These are phyloP conservation scores for Trichoderma asperellum DNA, from an alignment of 2,329 filamentous ascomycete genomes.

Conservation along the genomic window DNA sequence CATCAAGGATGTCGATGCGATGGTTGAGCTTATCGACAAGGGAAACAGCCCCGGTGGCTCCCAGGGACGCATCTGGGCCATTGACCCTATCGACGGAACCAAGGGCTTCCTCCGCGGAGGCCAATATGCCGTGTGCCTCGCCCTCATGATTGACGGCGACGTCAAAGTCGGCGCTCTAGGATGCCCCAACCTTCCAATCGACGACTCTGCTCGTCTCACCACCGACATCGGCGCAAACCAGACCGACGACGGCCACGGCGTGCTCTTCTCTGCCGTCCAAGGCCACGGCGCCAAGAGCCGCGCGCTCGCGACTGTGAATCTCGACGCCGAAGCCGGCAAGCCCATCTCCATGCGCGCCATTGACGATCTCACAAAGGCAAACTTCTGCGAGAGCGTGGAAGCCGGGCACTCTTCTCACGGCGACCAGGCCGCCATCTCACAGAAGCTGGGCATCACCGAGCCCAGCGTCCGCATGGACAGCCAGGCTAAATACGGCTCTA, in stretches of 20 bases:
- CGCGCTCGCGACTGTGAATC: slow-evolving; percentile 58
- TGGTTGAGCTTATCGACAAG: slow-evolving; percentile 69
- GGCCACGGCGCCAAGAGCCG: slow-evolving; percentile 81
- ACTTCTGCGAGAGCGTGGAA: slow-evolving; percentile 97
- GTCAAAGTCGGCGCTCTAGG: slow-evolving; percentile 94
- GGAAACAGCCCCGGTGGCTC: slow-evolving; percentile 72
- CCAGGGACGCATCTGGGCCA: slow-evolving; percentile 85
- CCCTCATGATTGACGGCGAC: slow-evolving; percentile 87
- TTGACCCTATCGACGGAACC: slow-evolving; percentile 97
- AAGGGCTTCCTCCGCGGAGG: slow-evolving; percentile 96
- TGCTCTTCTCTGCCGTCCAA: slow-evolving; percentile 82
- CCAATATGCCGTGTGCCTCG: slow-evolving; percentile 95
- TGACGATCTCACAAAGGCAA: slow-evolving; percentile 74
- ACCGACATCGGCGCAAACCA: slow-evolving; percentile 75
- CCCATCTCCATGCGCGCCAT: slow-evolving; percentile 80
- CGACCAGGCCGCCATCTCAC: slow-evolving; percentile 80
- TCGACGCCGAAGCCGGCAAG: slow-evolving; percentile 50
- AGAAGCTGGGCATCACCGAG: slow-evolving; percentile 82
- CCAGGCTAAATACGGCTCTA: slow-evolving; percentile 96
- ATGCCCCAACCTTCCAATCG: slow-evolving; percentile 91
- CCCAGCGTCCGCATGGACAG: slow-evolving; percentile 96
- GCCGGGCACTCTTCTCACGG: slow-evolving; percentile 87
- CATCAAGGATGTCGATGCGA: slow-evolving; percentile 64
- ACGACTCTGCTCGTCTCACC: slow-evolving; percentile 66
- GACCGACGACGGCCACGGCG: slow-evolving; percentile 76